Evolutionary conservation across 176 grass and related monocot genomes (phyloP), one percentile per base, ranked within the genome.

Genomic region (Oryza nivara): DNA sequence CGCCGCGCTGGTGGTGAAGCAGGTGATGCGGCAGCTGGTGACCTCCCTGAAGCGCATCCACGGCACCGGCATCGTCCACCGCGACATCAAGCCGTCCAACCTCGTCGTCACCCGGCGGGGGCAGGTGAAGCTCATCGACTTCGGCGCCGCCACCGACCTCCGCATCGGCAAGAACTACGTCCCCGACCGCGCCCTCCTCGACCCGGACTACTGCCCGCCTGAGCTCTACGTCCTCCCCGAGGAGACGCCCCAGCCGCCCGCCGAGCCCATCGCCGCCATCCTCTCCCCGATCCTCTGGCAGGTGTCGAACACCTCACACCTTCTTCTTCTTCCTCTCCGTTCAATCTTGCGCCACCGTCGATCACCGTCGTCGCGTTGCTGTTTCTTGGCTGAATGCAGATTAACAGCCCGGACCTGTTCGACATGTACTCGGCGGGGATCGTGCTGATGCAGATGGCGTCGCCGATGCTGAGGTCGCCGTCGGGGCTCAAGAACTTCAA

Each of bases 371-470:
- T 36, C 35, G 35, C 35, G 0, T 36, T 36, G 35, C 35, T 36
- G 35, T 36, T 36, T 36, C 35, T 36, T 36, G 30, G 30, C 30
- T 0, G 96, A 89, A 94, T 32, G 96, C 93, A 98, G 96, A 89
- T 96, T 28, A 99, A 99, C 81, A 87, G 67, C 70, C 96, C 96
- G 9, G 93, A 99, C 88, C 88, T 99, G 73, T 99, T 99, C 76
- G 96, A 96, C 88, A 96, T 90, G 93, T 99, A 99, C 88, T 99
- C 96, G 23, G 96, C 96, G 9, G 96, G 96, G 61, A 92, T 99
- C 20, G 88, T 92, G 83, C 73, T 99, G 66, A 99, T 99, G 93
- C 96, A 99, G 88, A 96, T 99, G 96, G 93, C 96, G 4, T 58
- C 88, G 10, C 96, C 96, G 36, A 79, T 67, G 11, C 88, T 99